Evolutionary conservation across 164 flowering plant species (phyloP), one percentile per base, ranked within the genome.

Genomic region (Berberis vulgaris): DNA sequence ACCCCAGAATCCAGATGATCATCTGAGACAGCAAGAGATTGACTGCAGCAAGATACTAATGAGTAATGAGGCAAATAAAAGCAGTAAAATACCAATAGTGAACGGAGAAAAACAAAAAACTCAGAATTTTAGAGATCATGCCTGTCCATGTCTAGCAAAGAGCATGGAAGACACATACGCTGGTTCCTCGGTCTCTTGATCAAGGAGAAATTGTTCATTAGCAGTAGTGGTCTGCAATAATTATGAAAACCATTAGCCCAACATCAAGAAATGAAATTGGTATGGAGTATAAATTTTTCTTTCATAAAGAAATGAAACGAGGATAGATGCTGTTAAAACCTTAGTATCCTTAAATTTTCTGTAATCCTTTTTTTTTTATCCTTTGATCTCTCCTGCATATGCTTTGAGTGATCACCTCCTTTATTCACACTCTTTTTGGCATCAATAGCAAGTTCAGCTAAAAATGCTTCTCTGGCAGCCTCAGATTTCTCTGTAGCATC

Each of bases 401-500:
- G 80, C 73, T 74, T 85, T 38, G 77, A 71, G 69, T 65, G 76
- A 71, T 86, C 88, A 67, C 67, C 78, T 73, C 86, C 85, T 66
- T 81, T 82, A 60, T 63, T 73, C 52, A 41, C 55, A 69, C 69
- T 74, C 72, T 84, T 95, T 61, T 83, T 76, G 46, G 88, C 79
- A 82, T 91, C 98, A 72, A 68, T 92, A 40, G 84, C 98, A 77
- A 95, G 92, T 74, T 95, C 99, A 5, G 96, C 97, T 57, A 91
- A 77, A 74, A 95, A 86, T 57, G 98, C 96, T 75, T 89, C 95
- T 71, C 97, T 86, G 49, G 92, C 96, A 65, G 99, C 98, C 79
- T 95, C 98, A 72, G 99, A 91, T 75, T 88, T 95, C 70, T 89
- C 87, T 43, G 83, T 88, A 50, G 97, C 99, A 82, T 91, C 87